phyloP scores from a whole-genome alignment of 2,329 filamentous ascomycete genomes.

The Fusarium newnesense region DNA sequence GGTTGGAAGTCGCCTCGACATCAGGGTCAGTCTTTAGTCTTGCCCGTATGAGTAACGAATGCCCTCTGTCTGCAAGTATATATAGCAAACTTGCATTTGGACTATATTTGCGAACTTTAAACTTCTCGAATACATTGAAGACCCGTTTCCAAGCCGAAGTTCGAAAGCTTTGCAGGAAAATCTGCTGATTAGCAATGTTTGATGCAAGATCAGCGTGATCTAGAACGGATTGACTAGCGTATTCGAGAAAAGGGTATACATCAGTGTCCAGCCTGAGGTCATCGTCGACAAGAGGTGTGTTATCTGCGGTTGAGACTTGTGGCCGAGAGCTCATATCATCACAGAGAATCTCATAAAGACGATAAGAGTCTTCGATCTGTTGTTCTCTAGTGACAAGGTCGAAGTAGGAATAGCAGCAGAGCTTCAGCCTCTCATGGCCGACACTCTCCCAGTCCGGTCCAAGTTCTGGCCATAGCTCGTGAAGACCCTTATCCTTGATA shows the following conservation, averaged over 20 bases:
- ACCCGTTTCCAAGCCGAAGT: rapidly evolving
- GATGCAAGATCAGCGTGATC: conserved; percentile 13
- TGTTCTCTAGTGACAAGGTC: too few relatives aligned
- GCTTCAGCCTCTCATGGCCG: conserved; percentile 9
- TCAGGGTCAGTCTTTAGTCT: too few relatives aligned
- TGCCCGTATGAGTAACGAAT: not conserved
- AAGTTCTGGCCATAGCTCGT: conserved; percentile 25
- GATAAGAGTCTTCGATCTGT: too few relatives aligned
- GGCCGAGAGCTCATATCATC: too few relatives aligned
- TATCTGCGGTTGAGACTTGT: too few relatives aligned
- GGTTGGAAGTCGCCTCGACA: too few relatives aligned
- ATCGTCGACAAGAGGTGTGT: too few relatives aligned
- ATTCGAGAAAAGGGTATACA: too few relatives aligned
- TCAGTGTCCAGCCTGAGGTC: too few relatives aligned
- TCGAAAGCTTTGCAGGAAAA: not conserved
- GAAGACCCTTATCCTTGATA: conserved; percentile 48
- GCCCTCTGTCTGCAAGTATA: conserved; percentile 18
- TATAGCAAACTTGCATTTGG: not conserved
- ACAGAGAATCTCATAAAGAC: too few relatives aligned
- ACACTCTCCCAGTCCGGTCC: not conserved
- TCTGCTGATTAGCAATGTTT: rapidly evolving
- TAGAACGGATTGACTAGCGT: not conserved
- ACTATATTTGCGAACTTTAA: rapidly evolving
- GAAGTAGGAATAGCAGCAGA: not conserved
- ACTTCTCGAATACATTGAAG: not conserved